A percentile compares a stretch with the other conserved stretches of the same genome.
These are phyloP conservation scores for Colletotrichum brevisporum DNA, from an alignment of 2,329 filamentous ascomycete species.

Conservation along the genomic window DNA sequence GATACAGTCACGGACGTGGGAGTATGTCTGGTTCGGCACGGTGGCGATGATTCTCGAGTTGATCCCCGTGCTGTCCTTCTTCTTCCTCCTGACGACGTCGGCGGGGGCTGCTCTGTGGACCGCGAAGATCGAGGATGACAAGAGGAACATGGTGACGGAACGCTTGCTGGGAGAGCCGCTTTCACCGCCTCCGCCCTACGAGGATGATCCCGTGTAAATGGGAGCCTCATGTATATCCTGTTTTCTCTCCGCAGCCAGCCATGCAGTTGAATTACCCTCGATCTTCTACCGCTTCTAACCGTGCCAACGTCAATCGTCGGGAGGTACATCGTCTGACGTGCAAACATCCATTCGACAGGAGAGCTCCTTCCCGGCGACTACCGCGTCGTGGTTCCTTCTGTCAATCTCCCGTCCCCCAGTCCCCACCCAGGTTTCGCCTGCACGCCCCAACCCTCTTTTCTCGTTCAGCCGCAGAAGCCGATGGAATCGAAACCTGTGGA, in stretches of 20 bases:
- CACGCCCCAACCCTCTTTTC: no score
- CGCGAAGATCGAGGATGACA: conserved; percentile 78
- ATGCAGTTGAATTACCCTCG: not conserved
- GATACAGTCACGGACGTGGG: conserved; percentile 77
- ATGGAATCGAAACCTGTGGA: no score
- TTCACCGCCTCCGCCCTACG: conserved; percentile 54
- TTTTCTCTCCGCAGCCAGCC: not conserved
- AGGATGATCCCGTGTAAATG: conserved; percentile 52
- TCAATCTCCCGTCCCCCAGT: no score
- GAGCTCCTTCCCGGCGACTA: no score
- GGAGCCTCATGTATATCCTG: not conserved
- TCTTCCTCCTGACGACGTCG: conserved; percentile 91
- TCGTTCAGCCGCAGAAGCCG: no score
- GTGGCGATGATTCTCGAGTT: conserved; percentile 87
- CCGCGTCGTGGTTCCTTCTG: no score
- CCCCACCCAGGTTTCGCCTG: no score
- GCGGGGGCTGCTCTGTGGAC: conserved; percentile 90
- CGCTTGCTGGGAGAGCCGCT: conserved; percentile 44
- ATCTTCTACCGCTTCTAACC: not conserved
- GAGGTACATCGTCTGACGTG: no score
- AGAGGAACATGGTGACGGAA: conserved; percentile 46
- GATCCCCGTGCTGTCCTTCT: conserved; percentile 91
- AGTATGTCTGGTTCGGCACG: conserved; percentile 95
- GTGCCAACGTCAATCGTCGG: not conserved
- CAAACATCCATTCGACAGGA: no score